phyloP scores from a whole-genome alignment of 352 stramenopile species.

The Aphanomyces stellatus region DNA sequence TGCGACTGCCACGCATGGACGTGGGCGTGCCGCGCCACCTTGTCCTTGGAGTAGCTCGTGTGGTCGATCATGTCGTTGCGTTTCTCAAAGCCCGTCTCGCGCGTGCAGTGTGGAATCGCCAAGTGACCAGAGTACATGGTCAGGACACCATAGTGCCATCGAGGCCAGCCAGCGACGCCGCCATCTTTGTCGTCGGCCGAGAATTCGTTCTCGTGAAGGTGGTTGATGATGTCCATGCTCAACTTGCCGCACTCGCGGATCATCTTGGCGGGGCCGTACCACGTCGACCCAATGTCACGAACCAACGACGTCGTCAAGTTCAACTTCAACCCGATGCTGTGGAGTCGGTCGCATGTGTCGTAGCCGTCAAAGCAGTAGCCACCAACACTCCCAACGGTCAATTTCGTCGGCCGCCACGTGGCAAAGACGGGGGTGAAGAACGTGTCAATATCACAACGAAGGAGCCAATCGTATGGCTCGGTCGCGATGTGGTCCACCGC shows the following conservation, averaged over 20 bases:
- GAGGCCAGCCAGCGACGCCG: not conserved
- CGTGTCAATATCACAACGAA: not conserved
- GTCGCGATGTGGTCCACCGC: not conserved
- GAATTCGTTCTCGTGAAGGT: not conserved
- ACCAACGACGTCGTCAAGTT: not conserved
- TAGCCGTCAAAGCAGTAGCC: not conserved
- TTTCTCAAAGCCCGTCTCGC: not conserved
- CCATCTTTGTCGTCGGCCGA: not conserved
- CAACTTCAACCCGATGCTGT: not conserved
- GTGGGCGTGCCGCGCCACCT: not conserved
- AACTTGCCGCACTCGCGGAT: not conserved
- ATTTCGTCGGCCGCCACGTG: not conserved
- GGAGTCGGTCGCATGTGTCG: not conserved
- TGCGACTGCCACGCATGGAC: not conserved
- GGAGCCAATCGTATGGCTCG: not conserved
- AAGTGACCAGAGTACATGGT: not conserved
- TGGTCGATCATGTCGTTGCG: not conserved
- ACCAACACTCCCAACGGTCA: not conserved
- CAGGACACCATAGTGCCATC: not conserved
- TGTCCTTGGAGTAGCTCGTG: not conserved
- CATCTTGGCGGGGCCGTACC: not conserved
- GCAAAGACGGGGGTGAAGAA: not conserved
- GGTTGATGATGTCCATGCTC: not conserved
- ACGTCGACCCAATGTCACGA: not conserved
- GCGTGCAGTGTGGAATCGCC: not conserved